Base-by-base conservation (phyloP, 2,329 filamentous ascomycete genomes). In the Monilinia laxa region DNA sequence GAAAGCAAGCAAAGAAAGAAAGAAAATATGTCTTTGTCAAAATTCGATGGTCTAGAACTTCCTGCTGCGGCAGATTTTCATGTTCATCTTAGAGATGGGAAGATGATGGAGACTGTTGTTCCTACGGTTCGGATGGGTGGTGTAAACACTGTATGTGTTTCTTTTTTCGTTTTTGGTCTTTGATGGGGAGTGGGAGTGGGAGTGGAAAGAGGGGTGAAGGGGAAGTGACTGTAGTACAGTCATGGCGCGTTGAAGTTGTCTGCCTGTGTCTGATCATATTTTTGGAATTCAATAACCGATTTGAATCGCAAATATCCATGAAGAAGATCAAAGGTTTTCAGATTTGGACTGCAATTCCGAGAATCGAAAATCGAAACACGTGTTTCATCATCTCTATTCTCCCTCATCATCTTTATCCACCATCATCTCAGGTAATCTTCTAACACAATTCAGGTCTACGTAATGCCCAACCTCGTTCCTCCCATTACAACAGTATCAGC, bases 61-160 rank as follows among this genome's bases (percentile, higher is more conserved):
- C 85, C 87, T 58, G 82, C 87, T 14, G 80, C 86, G 69, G 87
- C 87, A 64, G 87, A 90, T 77, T 85, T 90, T 78, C 68, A 70
- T 54, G 68, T 70, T 35, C 68, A 70, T 59, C 63, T 70, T 20
- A 38, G 68, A 52, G 64, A 71, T 51, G 69, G 53, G 87, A 89
- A 73, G 55, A 52, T 87, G 81, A 87, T 89, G 83, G 80, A 86
- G 66, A 74, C 82, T 38, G 82, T 85, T 62, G 81, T 80, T 42
- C 83, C 83, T 28, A 80, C 78, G n/a, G 82, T 86, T 69, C 81
- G 83, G 62, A 77, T 82, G 68, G 88, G 88, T 69, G 89, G 89
- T 62, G 85, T 89, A 71, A 85, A 90, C 74, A 87, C 86, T 16
- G 68, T 70, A 42, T 25, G 63, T 55, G 28, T 49, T 64, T 28